Base-by-base conservation (phyloP, 441 rosid species). In the Caryocar brasiliense region DNA sequence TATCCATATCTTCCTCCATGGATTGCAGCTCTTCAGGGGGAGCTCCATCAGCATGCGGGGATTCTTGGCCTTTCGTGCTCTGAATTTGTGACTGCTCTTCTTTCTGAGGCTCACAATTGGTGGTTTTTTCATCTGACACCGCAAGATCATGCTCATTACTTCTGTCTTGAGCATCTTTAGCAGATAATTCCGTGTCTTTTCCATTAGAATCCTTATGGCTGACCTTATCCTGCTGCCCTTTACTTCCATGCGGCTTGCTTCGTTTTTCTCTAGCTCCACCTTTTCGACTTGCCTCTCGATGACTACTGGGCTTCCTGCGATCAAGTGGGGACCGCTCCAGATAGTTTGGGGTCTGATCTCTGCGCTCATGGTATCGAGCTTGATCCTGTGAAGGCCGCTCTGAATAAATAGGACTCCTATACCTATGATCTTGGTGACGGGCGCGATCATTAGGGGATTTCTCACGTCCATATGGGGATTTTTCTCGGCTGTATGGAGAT, bases 1-100 rank as follows among this genome's bases (percentile, higher is more conserved):
- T 93, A 68, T 93, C 99, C 99, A 93, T 93, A 74, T 93, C 99
- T 74, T 89, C 99, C 83, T 89, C 99, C 99, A 93, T 93, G 15
- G 99, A 93, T 17, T 64, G 76, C 70, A 81, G 72, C 69, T 84
- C 97, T 73, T 78, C 91, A 22, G 72, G 74, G 58, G 76, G 78
- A 51, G 66, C 71, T 52, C 40, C 84, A 64, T 66, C 70, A 50
- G 55, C 77, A 57, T 40, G 73, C 56, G 79, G 69, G 56, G 75
- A 64, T 51, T 74, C 82, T 58, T 59, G 67, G 65, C 64, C 57
- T 64, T 59, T 67, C 35, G 40, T 58, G 37, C 49, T 65, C 4
- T 82, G 77, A 60, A 66, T 72, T 57, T 58, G 72, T 35, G 75
- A 56, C 46, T 64, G 74, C 52, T 67, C 82, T 49, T 68, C 86